A percentile compares a stretch with the other conserved stretches of the same genome.
Conservation (phyloP, 2,329 filamentous ascomycete species). For the Golovinomyces cichoracearum region DNA sequence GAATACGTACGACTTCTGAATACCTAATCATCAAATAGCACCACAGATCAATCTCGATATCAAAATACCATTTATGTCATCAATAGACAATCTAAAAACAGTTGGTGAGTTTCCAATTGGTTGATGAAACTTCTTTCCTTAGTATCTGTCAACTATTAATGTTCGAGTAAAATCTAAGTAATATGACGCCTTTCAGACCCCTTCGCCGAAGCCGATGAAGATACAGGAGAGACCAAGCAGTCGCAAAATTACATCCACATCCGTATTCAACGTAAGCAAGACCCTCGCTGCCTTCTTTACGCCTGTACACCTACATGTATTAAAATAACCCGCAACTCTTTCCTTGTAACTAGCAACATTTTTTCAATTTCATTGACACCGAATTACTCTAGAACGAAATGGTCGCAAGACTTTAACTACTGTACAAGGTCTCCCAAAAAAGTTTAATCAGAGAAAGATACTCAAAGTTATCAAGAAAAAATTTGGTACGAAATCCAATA, state of each 20-base stretch:
- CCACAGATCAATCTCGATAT: neutral
- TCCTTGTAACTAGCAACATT: neutral
- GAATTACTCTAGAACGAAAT: constrained; percentile 64
- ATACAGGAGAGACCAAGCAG: constrained; percentile 84
- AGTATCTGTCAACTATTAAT: too few species aligned
- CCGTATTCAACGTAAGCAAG: constrained; percentile 79
- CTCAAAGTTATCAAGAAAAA: constrained; percentile 99
- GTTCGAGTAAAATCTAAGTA: too few species aligned
- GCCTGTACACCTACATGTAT: neutral
- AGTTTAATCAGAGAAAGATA: constrained; percentile 99
- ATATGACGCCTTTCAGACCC: constrained; percentile 69
- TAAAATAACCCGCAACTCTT: neutral
- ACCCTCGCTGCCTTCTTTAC: neutral
- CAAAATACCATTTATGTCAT: constrained; percentile 23
- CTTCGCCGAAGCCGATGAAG: constrained; percentile 99
- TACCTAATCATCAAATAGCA: neutral
- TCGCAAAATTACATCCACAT: constrained; percentile 98
- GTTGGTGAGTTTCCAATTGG: constrained; percentile 72
- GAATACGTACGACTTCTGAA: neutral
- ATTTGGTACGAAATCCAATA: constrained; percentile 37
- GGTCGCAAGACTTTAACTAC: constrained; percentile 99
- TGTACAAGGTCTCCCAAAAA: constrained; percentile 93
- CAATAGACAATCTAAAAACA: constrained; percentile 96
- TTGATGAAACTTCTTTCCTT: too few species aligned
- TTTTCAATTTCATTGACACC: neutral